Base-by-base conservation (phyloP, 495 filamentous ascomycete genomes). In the Margaritispora aquatica region DNA sequence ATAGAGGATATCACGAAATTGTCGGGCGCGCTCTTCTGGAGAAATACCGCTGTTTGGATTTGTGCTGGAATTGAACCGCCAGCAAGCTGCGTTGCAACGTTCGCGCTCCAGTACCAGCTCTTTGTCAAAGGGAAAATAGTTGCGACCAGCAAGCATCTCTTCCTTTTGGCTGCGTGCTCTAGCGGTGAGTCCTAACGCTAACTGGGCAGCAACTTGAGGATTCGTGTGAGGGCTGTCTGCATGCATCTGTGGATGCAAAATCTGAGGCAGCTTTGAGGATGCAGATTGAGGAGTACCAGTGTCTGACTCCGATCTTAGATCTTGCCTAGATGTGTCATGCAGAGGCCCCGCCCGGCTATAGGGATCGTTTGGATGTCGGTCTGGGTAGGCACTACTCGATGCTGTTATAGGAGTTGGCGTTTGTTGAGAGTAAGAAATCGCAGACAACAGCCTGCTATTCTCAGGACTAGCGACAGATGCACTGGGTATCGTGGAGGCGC, bases 71-170 rank as follows among this genome's bases (percentile, higher is more conserved):
- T 98, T 97, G 76, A 96, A 97, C 58, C 88, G 78, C 80, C 85
- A 92, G 60, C 92, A 82, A 7, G 90, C 90, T 13, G 82, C 81
- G 64, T 86, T 91, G 74, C 94, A 98, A 61, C 85, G 77, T 66
- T 96, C 88, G 22, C 95, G 86, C 63, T 97, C 94, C 49, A 92
- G 81, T 2, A 91, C 80, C 8, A 98, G 80, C 61, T 90, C 85
- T 46, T 84, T 79, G 66, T 88, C 84, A 61, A 85, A 89, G 1
- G 89, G 89, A 51, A 84, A 84, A 69, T 92, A 97, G 10, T 84
- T 79, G 24, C 91, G 78, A n/a, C 91, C 90, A 44, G 76, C 79
- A 2, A 96, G 77, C 94, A 98, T 98, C 72, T 96, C 94, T 50
- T 96, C 90, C 70, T 94, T 96, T 69, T 97, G 90, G 0, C 86